Evolutionary conservation across 2,329 filamentous ascomycete genomes (phyloP).

Genomic region (Thelonectria discophora): DNA sequence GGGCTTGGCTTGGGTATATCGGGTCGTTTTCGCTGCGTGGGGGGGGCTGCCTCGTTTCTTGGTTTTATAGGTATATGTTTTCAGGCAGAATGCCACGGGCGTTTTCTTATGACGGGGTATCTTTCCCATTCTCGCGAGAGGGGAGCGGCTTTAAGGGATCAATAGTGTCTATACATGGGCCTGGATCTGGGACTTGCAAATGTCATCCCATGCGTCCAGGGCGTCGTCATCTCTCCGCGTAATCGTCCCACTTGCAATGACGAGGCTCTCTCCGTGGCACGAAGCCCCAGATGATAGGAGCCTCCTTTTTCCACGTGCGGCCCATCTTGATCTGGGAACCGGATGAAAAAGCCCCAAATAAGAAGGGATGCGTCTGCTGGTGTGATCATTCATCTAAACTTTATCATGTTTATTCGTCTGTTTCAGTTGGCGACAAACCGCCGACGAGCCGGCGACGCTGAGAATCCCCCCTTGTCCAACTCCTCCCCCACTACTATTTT

Average conservation of each 20-base stretch:
- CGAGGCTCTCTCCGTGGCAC: background rate
- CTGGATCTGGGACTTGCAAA: slow-evolving; percentile 5
- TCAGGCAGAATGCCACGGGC: slow-evolving; percentile 17
- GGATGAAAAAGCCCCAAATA: background rate
- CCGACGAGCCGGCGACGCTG: slow-evolving; percentile 6
- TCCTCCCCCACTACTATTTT: background rate
- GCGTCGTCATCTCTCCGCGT: slow-evolving; percentile 22
- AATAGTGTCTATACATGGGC: slow-evolving; percentile 23
- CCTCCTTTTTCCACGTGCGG: slow-evolving; percentile 3
- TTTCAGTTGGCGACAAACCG: slow-evolving; percentile 11
- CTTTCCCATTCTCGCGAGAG: slow-evolving; percentile 11
- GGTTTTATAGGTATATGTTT: slow-evolving; percentile 28
- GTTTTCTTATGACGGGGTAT: slow-evolving; percentile 28
- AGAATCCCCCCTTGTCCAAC: background rate
- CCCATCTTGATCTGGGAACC: background rate
- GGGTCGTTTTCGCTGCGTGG: slow-evolving; percentile 1
- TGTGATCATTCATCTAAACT: background rate
- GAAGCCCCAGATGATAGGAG: too few species aligned
- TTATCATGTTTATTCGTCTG: slow-evolving; percentile 16
- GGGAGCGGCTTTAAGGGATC: background rate
- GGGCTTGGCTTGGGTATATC: slow-evolving; percentile 16
- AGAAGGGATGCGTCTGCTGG: background rate
- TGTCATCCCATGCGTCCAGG: slow-evolving; percentile 10
- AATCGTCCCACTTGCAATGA: slow-evolving; percentile 20
- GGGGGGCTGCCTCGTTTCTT: background rate